Evolutionary conservation across 2,329 filamentous ascomycete species (phyloP), one percentile per base, ranked within the genome.

Genomic region (Colletotrichum liriopes): DNA sequence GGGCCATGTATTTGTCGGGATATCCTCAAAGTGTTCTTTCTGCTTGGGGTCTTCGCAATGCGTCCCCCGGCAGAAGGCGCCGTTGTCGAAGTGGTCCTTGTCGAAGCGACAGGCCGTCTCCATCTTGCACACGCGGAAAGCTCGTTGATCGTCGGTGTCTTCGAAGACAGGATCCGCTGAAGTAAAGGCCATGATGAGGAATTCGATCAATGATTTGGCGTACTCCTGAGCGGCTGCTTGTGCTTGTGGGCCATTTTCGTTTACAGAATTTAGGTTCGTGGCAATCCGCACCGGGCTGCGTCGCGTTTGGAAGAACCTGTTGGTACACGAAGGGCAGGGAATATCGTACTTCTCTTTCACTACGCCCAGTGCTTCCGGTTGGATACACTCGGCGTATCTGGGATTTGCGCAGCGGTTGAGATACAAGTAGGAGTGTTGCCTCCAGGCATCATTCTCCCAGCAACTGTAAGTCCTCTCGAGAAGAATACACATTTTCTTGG

Each of bases 81-180:
- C 54, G 2, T 56, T 61, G 12, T 60, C 54, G 16, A 73, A 65
- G 23, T 74, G 72, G 39, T 65, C 32, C 26, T 68, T 67, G 64
- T 68, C 32, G 61, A 74, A 73, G 49, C 65, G 64, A 35, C 69
- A 74, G 37, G 72, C 72, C 54, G 45, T 49, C 29, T 74, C 72
- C 18, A 69, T 60, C 54, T 70, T 69, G 43, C 41, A 41, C 16
- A 62, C 60, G 6, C 29, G 63, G 20, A 55, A 26, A 29, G 32
- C 23, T 60, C 37, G n/a, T 54, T 47, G 72, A 9, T 60, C 35
- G 14, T 47, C 32, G 23, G 3, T 32, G 26, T 32, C 55, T 20
- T 54, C 14, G 6, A 37, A 35, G 14, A 23, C 20, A 3, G 26
- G 11, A 20, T 39, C 45, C 45, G n/a, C 32, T 16, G 49, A n/a